Base-by-base conservation (phyloP, 306 rosid genomes). In the Trifolium fragiferum region DNA sequence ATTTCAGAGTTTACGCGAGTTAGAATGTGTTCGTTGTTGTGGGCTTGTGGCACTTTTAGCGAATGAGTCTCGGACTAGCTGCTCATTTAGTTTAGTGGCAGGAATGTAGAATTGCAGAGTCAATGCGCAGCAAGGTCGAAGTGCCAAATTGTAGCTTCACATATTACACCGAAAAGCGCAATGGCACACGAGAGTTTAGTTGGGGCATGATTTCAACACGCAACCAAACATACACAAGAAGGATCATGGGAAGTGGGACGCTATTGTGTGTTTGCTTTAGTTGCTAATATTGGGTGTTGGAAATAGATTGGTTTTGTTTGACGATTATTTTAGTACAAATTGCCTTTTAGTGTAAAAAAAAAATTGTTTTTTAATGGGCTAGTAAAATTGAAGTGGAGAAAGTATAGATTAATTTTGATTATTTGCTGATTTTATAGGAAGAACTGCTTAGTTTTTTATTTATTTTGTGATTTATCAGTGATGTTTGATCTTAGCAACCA, bases 281-380 rank as follows among this genome's bases (percentile, higher is more conserved):
- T 18, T 68, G 51, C 47, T 49, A 12, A 41, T 62, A 30, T 74
- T 65, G 51, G 54, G 40, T 55, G 46, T 77, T 66, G 32, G 65
- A 35, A 23, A 16, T 69, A 61, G 57, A 47, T 61, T 61, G 71
- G 66, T 65, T 72, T 55, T 58, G 66, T 66, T 66, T 66, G 51
- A 30, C 15, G 38, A 60, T 2, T 20, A 6, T 18, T 70, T 41
- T 12, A 54, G 61, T 37, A 15, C 55, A 61, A 61, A 40, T 51
- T 15, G 15, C 18, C 57, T 50, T 35, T 70, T 13, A 3, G 43
- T 15, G 3, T 44, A 35, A 38, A n/a, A 68, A 30, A 25, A 2
- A 13, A n/a, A 8, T 21, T 62, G 7, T n/a, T 54, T 14, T 65
- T 6, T 8, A 12, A 14, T 8, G 40, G 12, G 2, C 0, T 64